Evolutionary conservation across 306 rosid genomes (phyloP), one percentile per base, ranked within the genome.

Genomic region (Lupinus albus): DNA sequence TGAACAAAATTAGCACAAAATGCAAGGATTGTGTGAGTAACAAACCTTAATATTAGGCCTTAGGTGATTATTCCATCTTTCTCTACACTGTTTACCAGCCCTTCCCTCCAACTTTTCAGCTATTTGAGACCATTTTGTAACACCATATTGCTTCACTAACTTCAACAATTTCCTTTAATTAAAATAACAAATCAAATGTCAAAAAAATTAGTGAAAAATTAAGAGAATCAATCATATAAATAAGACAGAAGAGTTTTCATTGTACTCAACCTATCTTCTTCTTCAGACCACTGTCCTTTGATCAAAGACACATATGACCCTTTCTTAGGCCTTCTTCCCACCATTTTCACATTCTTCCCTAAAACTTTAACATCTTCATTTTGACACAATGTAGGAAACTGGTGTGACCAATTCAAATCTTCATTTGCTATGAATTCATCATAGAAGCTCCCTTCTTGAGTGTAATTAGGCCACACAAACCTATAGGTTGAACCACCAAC

Each of bases 11-110:
- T 13, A 6, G 11, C 14, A 52, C 21, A 18, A 68, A 55, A 35
- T n/a, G 8, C 32, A 51, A 61, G n/a, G 9, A 44, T 42, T 10
- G 4, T 70, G 55, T 1, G 4, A 21, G 8, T 2, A 13, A 60
- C 45, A 38, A 13, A 93, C 99, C 95, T 93, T 90, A 46, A 93
- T 93, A 78, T 90, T 90, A 13, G 97, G 97, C n/a, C 96, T 83
- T 18, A 93, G 78, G 78, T 93, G 99, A 81, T 93, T 93, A 30
- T 88, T 90, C 98, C 98, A 93, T 83, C 97, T 86, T 78, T 93
- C 98, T 8, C 98, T 28, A 69, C 98, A 93, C 73, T 93, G 99
- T 71, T 93, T 89, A 1, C 99, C 99, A 7, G 86, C 94, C 76
- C 99, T 84, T 38, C 94, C 94, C 14, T 62, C 83, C 78, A 93